A percentile compares a stretch with the other conserved stretches of the same genome.
Evolutionary conservation across 2,329 filamentous ascomycete species (phyloP).

Genomic region (Colletotrichum agaves): DNA sequence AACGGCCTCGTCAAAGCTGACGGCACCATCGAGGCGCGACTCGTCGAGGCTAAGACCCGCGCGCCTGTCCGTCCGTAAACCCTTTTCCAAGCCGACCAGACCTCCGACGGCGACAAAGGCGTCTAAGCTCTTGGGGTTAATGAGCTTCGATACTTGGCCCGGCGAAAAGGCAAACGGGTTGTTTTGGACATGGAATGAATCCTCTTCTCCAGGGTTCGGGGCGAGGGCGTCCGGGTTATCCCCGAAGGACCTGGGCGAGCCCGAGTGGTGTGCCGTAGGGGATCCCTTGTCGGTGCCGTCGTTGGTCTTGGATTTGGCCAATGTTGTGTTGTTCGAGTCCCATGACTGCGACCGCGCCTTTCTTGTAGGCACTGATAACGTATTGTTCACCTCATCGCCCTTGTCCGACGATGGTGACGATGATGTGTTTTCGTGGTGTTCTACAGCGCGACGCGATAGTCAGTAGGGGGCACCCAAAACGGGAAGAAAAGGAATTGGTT

Average conservation of each 20-base stretch:
- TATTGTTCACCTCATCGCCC: conserved; percentile 36
- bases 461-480: conserved; percentile 12
- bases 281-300: conserved; percentile 32
- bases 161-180: conserved; percentile 66
- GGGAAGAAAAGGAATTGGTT: too few species aligned
- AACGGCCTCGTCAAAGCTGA: conserved; percentile 62
- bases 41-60: conserved; percentile 64
- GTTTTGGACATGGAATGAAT: conserved; percentile 73
- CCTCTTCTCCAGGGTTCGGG: conserved; percentile 70
- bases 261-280: conserved; percentile 12
- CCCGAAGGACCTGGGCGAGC: conserved; percentile 36
- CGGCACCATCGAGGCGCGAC: conserved; percentile 51
- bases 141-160: conserved; percentile 63
- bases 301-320: conserved; percentile 33
- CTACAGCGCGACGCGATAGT: conserved; percentile 17
- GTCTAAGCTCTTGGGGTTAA: conserved; percentile 59
- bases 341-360: conserved; percentile 37
- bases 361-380: conserved; percentile 37
- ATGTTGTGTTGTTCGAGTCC: conserved; percentile 37
- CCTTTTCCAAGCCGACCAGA: conserved; percentile 61
- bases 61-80: conserved; percentile 59
- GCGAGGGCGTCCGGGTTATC: conserved; percentile 42
- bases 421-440: conserved; percentile 17
- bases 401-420: conserved; percentile 30
- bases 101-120: conserved; percentile 64